Percentiles rank a stretch among this genome's conserved stretches.
Evolutionary conservation across 2,329 filamentous ascomycete species (phyloP).

Genomic region (Penicillium olsonii): DNA sequence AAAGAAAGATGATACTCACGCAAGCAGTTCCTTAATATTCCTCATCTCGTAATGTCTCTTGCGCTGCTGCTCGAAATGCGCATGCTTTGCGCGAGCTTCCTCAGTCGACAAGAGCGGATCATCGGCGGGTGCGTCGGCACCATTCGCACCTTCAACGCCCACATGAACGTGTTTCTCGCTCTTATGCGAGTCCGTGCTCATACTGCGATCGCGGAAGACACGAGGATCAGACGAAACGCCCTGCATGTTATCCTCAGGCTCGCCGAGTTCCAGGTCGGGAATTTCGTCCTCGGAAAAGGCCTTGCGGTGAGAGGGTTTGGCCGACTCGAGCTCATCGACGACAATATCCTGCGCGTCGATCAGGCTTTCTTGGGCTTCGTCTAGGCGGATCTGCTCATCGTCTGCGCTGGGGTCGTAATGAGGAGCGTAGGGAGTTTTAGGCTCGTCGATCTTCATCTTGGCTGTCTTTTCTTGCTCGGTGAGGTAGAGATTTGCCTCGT

Average conservation of each 20-base stretch:
- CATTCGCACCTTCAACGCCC: conserved; percentile 47
- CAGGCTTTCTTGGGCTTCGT: conserved; percentile 37
- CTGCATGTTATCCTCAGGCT: conserved; percentile 75
- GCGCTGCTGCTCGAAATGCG: conserved; percentile 83
- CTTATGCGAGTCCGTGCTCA: conserved; percentile 43
- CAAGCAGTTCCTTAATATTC: conserved; percentile 84
- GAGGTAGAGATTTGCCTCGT: conserved; percentile 95
- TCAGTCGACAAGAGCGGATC: conserved; percentile 57
- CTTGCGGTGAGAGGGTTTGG: conserved; percentile 42
- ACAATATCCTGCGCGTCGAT: conserved; percentile 71
- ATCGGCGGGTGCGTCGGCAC: conserved; percentile 38
- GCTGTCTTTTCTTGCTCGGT: conserved; percentile 93
- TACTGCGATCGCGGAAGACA: conserved; percentile 43
- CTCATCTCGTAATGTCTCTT: conserved; percentile 99
- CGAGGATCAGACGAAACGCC: conserved; percentile 43
- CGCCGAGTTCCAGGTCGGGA: conserved; percentile 85
- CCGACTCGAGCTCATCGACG: conserved; percentile 66
- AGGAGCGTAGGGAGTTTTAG: conserved; percentile 93
- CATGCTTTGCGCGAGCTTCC: conserved; percentile 88
- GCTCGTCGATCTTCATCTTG: conserved; percentile 99
- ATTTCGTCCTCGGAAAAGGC: conserved; percentile 71
- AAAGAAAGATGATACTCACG: conserved; percentile 50
- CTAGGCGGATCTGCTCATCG: conserved; percentile 62
- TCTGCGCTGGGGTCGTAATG: conserved; percentile 90
- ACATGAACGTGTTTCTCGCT: conserved; percentile 80